Conservation (phyloP, 2,329 filamentous ascomycete genomes). For the Aspergillus brunneoviolaceus region DNA sequence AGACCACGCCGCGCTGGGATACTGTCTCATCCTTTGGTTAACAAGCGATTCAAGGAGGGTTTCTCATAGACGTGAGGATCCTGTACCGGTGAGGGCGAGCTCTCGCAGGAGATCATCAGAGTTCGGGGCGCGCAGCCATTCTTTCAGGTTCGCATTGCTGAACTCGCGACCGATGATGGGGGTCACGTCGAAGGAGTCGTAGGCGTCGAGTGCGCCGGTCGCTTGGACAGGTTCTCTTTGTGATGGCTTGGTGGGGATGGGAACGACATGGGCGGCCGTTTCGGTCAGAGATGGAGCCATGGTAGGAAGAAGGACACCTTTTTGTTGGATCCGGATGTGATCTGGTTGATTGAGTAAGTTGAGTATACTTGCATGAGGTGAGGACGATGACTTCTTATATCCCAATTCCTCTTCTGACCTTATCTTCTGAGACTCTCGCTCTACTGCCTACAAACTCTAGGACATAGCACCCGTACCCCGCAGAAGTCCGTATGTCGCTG, state of each 20-base stretch:
- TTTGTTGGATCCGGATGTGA: no score
- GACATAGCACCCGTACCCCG: no score
- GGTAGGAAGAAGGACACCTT: neutral
- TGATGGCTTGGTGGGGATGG: conserved; percentile 17
- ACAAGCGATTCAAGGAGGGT: neutral
- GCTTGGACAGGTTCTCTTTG: conserved; percentile 37
- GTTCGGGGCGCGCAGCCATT: conserved; percentile 47
- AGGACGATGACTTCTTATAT: no score
- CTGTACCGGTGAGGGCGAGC: conserved; percentile 35
- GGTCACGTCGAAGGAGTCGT: conserved; percentile 51
- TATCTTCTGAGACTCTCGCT: no score
- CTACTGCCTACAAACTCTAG: no score
- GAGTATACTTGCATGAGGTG: no score
- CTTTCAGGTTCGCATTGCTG: conserved; percentile 44
- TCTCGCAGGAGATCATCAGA: conserved; percentile 37
- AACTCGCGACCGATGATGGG: conserved; percentile 54
- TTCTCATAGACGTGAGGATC: neutral
- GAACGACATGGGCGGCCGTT: conserved; percentile 16
- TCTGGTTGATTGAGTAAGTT: no score
- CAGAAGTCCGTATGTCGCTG: no score
- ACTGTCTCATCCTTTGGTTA: conserved; percentile 33
- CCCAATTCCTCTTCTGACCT: no score
- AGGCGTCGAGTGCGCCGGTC: conserved; percentile 44
- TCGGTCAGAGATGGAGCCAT: conserved; percentile 27
- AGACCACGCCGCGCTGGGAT: conserved; percentile 54